Percentiles rank a stretch among this genome's conserved stretches.
Evolutionary conservation across 2,329 filamentous ascomycete species (phyloP).

Genomic region (Clarireedia monteithiana): DNA sequence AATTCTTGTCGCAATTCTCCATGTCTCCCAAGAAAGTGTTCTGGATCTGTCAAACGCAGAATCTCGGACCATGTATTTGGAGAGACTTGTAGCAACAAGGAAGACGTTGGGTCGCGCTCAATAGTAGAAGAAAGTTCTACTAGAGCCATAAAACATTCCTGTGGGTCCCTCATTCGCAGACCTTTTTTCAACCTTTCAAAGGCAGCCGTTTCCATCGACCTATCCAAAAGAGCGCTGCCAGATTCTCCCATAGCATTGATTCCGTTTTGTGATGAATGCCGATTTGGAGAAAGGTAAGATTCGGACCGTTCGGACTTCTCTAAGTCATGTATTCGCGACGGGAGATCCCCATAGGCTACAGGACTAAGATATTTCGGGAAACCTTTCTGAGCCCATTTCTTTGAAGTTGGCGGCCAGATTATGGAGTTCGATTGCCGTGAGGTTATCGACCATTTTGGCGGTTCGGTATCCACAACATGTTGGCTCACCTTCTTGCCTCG

Average conservation of each 20-base stretch:
- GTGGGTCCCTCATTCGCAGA: slow-evolving; percentile 2
- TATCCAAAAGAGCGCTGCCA: not conserved
- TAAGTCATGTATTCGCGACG: too few relatives aligned
- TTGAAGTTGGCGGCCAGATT: not conserved
- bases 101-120: slow-evolving; percentile 11
- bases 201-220: not conserved
- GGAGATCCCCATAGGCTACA: not conserved
- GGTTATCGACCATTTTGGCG: not conserved
- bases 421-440: not conserved
- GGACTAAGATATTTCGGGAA: slow-evolving; percentile 25
- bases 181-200: not conserved
- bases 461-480: not conserved
- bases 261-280: too few relatives aligned
- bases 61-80: slow-evolving; percentile 54
- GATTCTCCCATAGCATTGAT: too few relatives aligned
- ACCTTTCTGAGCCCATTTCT: not conserved
- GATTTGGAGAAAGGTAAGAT: too few relatives aligned
- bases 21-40: slow-evolving; percentile 39
- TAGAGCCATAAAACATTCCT: not conserved
- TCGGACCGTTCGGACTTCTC: too few relatives aligned
- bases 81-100: slow-evolving; percentile 26
- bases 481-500: too few relatives aligned
- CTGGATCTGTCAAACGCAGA: slow-evolving; percentile 53
- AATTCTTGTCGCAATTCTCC: slow-evolving; percentile 39
- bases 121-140: slow-evolving; percentile 14